Base-by-base conservation (phyloP, 495 filamentous ascomycete genomes). In the Neurospora sublineolata region DNA sequence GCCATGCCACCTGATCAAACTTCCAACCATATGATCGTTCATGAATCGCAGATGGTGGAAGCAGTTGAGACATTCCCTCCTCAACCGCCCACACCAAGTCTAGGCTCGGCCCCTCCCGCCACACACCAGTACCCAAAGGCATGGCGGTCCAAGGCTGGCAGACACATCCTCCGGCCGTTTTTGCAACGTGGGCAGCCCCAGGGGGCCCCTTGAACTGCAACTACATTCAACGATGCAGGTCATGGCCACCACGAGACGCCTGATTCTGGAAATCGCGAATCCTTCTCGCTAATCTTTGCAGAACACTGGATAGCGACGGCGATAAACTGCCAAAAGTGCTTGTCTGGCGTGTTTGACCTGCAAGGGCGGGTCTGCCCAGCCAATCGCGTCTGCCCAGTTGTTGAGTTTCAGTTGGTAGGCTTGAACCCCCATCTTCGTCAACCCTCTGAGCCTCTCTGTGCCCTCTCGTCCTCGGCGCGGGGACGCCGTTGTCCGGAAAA, bases 361-460 rank as follows among this genome's bases (percentile, higher is more conserved):
- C 76, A 75, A 76, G 73, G 76, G 73, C 44, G 64, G 68, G 58
- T 69, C 12, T 37, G 46, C 67, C 20, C 68, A 72, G 30, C 77
- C 76, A 77, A 79, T 77, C 76, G 77, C 30, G 37, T 37, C 71
- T 20, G 12, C 69, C 23, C 52, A 52, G 69, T 38, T 46, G 37
- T 69, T 60, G 52, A 33, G 71, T 75, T 75, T 71, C 71, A 73
- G 75, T 71, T 76, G 67, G 39, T 64, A 64, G 52, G 52, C 27
- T 64, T 36, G 12, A 64, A 64, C 52, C 52, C 52, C 14, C 27
- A 64, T 64, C 52, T 64, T 64, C 52, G 27, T 64, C 52, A 64
- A 36, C 27, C 27, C 27, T 64, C 52, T 36, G 27, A 33, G 52
- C 52, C 52, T 64, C 27, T 8, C 12, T 36, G 27, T 18, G 52